Percentiles rank a stretch among this genome's conserved stretches.
Evolutionary conservation across 768 basidiomycete species (phyloP).

Genomic region (Boletus vermiculosoides): DNA sequence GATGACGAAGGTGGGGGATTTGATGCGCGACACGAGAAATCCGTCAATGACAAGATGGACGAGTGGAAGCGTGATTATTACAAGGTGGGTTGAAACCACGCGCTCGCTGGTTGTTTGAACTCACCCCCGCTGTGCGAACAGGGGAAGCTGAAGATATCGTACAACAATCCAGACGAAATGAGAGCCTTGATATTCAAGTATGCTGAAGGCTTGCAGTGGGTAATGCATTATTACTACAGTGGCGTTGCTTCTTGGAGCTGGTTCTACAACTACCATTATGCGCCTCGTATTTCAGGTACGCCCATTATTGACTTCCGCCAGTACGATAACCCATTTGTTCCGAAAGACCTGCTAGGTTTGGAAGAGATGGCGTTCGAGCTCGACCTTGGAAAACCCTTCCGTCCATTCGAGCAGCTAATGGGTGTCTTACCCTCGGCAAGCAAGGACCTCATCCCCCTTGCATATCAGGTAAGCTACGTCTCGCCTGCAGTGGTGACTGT

Average conservation of each 20-base stretch:
- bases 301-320: background rate
- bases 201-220: slow-evolving; percentile 96
- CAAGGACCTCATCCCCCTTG: slow-evolving; percentile 81
- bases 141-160: slow-evolving; percentile 87
- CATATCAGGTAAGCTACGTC: slow-evolving; percentile 62
- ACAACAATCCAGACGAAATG: slow-evolving; percentile 66
- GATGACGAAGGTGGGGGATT: slow-evolving; percentile 72
- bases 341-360: slow-evolving; percentile 56
- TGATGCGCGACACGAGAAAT: slow-evolving; percentile 74
- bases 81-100: slow-evolving; percentile 60
- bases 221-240: slow-evolving; percentile 98
- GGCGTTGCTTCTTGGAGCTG: slow-evolving; percentile 98
- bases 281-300: slow-evolving; percentile 92
- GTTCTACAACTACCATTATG: slow-evolving; percentile 99
- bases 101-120: background rate
- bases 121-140: slow-evolving; percentile 32
- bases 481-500: background rate
- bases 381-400: slow-evolving; percentile 84
- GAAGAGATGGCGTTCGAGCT: slow-evolving; percentile 85
- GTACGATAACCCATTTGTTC: slow-evolving; percentile 5
- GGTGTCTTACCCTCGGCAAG: slow-evolving; percentile 93
- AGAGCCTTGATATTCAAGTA: slow-evolving; percentile 74
- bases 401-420: slow-evolving; percentile 95
- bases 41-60: slow-evolving; percentile 79
- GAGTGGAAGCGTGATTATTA: slow-evolving; percentile 94